These are phyloP conservation scores for Hansenula lynferdii DNA, from an alignment of 1,139 yeast species.

Conservation along the genomic window DNA sequence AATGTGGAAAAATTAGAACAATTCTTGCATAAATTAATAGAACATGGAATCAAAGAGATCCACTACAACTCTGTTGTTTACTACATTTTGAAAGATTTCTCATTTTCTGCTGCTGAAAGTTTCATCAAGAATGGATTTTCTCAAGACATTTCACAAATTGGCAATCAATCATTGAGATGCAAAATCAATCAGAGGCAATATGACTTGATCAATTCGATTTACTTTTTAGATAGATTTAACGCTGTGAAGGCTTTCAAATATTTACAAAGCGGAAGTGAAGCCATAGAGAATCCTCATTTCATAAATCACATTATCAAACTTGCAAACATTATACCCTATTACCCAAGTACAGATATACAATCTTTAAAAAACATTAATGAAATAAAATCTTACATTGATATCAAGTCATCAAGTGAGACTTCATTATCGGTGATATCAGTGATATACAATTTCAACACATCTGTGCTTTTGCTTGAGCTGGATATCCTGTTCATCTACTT, in stretches of 20 bases:
- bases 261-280: constrained; percentile 9
- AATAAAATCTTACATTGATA: constrained; percentile 12
- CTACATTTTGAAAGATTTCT: constrained; percentile 21
- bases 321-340: constrained; percentile 20
- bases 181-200: constrained; percentile 11
- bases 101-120: constrained; percentile 12
- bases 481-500: constrained; percentile 17
- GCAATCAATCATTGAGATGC: neutral
- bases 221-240: constrained; percentile 21
- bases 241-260: constrained; percentile 10
- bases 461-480: constrained; percentile 7
- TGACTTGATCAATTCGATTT: constrained; percentile 18
- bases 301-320: constrained; percentile 14
- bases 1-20: constrained; percentile 12
- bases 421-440: constrained; percentile 10
- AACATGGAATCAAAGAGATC: constrained; percentile 3
- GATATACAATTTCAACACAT: constrained; percentile 4
- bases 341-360: constrained; percentile 4
- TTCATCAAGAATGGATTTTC: constrained; percentile 8
- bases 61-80: constrained; percentile 13
- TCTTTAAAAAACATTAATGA: constrained; percentile 6
- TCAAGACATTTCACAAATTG: constrained; percentile 1
- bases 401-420: constrained; percentile 9
- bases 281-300: constrained; percentile 6
- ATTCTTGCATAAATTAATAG: constrained; percentile 11